A percentile compares a stretch with the other conserved stretches of the same genome.
Evolutionary conservation across 352 stramenopile genomes (phyloP).

Genomic region (Aphanomyces euteiches): DNA sequence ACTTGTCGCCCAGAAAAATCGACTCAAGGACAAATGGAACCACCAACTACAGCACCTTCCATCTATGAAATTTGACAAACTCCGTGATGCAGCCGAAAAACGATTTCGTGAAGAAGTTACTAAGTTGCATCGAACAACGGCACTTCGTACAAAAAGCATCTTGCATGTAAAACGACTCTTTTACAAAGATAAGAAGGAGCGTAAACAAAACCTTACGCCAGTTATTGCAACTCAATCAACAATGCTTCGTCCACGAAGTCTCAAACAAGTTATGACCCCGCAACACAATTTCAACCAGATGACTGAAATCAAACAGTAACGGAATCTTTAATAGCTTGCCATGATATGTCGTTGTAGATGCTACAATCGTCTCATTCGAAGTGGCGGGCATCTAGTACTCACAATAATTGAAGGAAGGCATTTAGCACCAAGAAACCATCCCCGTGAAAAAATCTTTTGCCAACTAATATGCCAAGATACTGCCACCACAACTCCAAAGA

Average conservation of each 20-base stretch:
- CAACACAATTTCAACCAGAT: slow-evolving; percentile 2
- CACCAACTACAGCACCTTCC: slow-evolving; percentile 23
- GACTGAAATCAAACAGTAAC: slow-evolving; percentile 26
- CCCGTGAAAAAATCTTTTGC: slow-evolving; percentile 10
- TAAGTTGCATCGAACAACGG: not conserved
- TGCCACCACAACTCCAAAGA: slow-evolving; percentile 10
- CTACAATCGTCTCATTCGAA: slow-evolving; percentile 16
- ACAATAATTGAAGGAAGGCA: slow-evolving; percentile 2
- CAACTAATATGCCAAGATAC: slow-evolving; percentile 14
- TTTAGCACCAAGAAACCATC: not conserved
- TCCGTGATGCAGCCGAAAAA: slow-evolving; percentile 22
- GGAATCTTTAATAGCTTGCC: not conserved
- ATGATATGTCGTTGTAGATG: slow-evolving; percentile 16
- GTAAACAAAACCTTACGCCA: not conserved
- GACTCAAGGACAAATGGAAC: slow-evolving; percentile 28
- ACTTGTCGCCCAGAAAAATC: slow-evolving; percentile 26
- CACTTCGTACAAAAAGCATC: not conserved
- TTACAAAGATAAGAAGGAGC: slow-evolving; percentile 13
- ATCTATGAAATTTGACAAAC: slow-evolving; percentile 19
- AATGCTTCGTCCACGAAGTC: slow-evolving; percentile 4
- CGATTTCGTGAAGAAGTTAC: not conserved
- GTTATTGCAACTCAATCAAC: not conserved
- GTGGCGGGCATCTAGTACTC: slow-evolving; percentile 6
- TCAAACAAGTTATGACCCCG: not conserved
- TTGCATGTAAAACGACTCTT: slow-evolving; percentile 26